Evolutionary conservation across 805 yeast species (phyloP).

Genomic region (Zygotorulaspora sp.): DNA sequence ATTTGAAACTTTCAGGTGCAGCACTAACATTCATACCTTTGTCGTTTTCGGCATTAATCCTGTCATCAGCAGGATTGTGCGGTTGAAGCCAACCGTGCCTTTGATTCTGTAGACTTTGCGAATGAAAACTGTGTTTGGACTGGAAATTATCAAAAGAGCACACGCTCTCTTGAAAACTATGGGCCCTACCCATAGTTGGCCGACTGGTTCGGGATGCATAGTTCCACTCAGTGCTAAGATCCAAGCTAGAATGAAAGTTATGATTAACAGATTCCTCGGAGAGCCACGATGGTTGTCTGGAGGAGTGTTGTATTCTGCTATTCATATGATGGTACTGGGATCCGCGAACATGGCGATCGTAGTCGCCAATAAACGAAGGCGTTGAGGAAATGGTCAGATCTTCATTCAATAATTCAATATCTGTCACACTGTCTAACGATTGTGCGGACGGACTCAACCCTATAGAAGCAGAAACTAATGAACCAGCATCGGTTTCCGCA

Average conservation of each 20-base stretch:
- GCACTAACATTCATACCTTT: neutral
- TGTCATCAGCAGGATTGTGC: neutral
- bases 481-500: neutral
- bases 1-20: neutral
- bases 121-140: neutral
- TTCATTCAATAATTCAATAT: neutral
- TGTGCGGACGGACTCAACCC: neutral
- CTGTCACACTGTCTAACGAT: neutral
- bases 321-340: neutral
- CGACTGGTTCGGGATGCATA: neutral
- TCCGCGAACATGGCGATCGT: neutral
- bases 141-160: neutral
- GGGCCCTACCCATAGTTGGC: neutral
- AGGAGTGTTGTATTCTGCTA: neutral
- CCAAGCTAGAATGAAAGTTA: neutral
- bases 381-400: neutral
- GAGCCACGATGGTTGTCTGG: neutral
- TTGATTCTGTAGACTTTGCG: neutral
- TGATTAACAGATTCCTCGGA: neutral
- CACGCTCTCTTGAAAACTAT: neutral
- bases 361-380: neutral
- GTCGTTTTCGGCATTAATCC: neutral
- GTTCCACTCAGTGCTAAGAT: neutral
- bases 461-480: neutral
- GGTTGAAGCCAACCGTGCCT: neutral